Base-by-base conservation (phyloP, 2,329 filamentous ascomycete genomes). In the Zopfia rhizophila region DNA sequence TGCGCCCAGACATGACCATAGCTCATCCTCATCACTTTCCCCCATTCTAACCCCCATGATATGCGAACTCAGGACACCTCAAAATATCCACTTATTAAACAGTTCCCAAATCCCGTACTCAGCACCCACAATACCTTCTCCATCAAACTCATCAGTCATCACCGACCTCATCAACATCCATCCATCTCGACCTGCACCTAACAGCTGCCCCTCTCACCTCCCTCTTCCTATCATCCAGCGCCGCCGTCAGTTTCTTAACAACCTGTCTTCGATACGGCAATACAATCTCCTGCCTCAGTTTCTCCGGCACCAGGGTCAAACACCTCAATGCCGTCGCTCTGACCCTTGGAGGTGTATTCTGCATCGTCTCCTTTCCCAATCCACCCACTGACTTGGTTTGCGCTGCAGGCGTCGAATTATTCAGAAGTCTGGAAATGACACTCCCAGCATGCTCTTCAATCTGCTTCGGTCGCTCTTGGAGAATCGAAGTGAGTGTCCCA, bases 191-290 rank as follows among this genome's bases (percentile, higher is more conserved):
- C 38, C 83, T 70, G 51, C 83, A 85, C 70, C 78, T 79, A 18
- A 87, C 84, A 11, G 84, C 85, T 47, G 83, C 82, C 51, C 81
- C 79, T 29, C 85, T 75, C 7, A 88, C 85, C 61, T 78, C 77
- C 51, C 85, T 73, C 71, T 83, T 87, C 22, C 74, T 73, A 68
- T 88, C 85, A 72, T 88, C 85, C 53, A 88, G 61, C 18, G 81
- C 78, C 12, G 60, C 65, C 31, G 76, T 72, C 58, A 88, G 66
- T 16, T 77, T 75, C 60, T 80, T 80, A 35, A 85, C 72, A 7
- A 88, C 83, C 36, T 80, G 75, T 36, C 73, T 73, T 56, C 83
- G 79, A 46, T 82, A 81, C 7, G 81, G 79, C 13, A 88, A 61
- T 6, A 88, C 72, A 1, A 78, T 75, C 39, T 81, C 78, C 40